Evolutionary conservation across 202 grass and related monocot genomes (phyloP).

Genomic region (Setaria viridis): DNA sequence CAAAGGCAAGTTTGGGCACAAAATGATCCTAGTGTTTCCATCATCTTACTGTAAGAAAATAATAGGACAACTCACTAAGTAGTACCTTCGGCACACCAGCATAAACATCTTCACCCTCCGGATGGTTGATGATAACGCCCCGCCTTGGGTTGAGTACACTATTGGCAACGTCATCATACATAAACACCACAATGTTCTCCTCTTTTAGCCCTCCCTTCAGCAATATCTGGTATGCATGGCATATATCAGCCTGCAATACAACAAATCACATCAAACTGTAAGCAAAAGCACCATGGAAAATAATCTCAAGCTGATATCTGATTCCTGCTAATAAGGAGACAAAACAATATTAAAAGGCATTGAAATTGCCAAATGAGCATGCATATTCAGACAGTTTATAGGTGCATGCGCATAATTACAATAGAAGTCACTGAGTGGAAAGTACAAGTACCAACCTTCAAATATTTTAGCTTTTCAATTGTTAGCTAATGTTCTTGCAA

Average conservation of each 20-base stretch:
- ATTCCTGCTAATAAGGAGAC: neutral
- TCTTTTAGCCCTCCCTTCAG: constrained; percentile 68
- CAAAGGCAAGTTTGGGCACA: neutral
- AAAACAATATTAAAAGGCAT: neutral
- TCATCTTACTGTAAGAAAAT: neutral
- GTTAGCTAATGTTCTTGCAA: neutral
- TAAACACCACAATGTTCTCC: constrained; percentile 92
- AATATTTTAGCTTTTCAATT: constrained; percentile 14
- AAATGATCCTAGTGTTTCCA: neutral
- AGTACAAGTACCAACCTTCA: neutral
- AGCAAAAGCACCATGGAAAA: constrained; percentile 14
- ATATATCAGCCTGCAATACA: constrained; percentile 77
- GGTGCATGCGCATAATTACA: neutral
- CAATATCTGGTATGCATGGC: constrained; percentile 89
- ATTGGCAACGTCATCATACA: constrained; percentile 86
- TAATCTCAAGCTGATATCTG: neutral
- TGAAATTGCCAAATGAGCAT: neutral
- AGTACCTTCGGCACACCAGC: constrained; percentile 82
- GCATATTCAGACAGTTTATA: neutral
- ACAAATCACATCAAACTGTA: neutral
- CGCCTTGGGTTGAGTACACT: constrained; percentile 74
- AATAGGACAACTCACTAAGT: constrained; percentile 5
- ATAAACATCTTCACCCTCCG: constrained; percentile 81
- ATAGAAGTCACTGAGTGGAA: neutral
- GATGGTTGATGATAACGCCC: constrained; percentile 84